phyloP scores from a whole-genome alignment of 768 basidiomycete species.

The Lepiota subincarnata region DNA sequence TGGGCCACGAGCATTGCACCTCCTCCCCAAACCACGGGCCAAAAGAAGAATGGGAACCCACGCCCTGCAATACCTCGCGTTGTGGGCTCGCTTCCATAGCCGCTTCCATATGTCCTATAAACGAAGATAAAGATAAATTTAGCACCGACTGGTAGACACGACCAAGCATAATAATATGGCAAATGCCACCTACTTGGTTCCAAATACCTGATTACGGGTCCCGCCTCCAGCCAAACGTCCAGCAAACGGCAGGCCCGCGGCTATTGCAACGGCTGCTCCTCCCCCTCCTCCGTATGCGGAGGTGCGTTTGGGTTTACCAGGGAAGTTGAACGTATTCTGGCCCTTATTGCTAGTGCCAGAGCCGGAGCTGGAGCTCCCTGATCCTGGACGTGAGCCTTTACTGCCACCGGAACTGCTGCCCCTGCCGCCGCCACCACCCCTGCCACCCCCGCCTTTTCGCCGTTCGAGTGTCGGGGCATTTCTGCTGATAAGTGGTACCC shows the following conservation, averaged over 20 bases:
- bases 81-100: constrained; percentile 37
- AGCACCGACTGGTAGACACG: neutral
- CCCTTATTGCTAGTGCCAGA: neutral
- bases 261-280: constrained; percentile 28
- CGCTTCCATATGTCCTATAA: constrained; percentile 55
- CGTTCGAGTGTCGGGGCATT: neutral
- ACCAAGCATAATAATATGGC: neutral
- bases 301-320: neutral
- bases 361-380: no score
- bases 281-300: constrained; percentile 14
- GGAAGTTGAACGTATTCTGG: neutral
- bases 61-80: constrained; percentile 40
- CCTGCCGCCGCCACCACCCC: constrained; percentile 1
- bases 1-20: constrained; percentile 14
- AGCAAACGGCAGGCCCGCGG: constrained; percentile 36
- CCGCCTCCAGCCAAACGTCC: constrained; percentile 49
- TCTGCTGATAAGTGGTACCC: constrained; percentile 2
- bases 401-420: constrained; percentile 1
- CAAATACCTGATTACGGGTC: constrained; percentile 36
- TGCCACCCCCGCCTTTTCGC: constrained; percentile 13
- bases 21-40: constrained; percentile 50
- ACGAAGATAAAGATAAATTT: neutral
- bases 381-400: neutral
- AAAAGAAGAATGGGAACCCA: constrained; percentile 59
- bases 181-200: constrained; percentile 32